A percentile compares a stretch with the other conserved stretches of the same genome.
These are phyloP conservation scores for Mycena vitilis DNA, from an alignment of 768 basidiomycete species.

Conservation along the genomic window DNA sequence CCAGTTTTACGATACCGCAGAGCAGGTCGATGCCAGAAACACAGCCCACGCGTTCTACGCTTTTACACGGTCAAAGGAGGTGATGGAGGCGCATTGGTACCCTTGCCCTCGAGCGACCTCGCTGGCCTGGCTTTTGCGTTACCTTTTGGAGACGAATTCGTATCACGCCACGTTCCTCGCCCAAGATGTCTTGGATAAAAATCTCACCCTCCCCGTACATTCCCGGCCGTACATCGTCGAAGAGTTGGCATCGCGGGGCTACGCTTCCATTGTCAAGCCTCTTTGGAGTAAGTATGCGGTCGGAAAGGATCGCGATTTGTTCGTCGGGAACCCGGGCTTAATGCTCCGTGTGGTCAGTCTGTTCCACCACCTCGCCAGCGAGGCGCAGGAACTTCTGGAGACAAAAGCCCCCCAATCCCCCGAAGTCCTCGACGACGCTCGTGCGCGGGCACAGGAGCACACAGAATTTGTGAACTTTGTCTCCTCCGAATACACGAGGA, in stretches of 20 bases:
- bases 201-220: conserved; percentile 54
- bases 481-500: conserved; percentile 53
- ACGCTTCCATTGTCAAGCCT: conserved; percentile 57
- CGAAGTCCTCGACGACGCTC: conserved; percentile 19
- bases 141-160: conserved; percentile 55
- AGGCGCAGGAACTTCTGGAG: conserved; percentile 34
- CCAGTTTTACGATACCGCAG: conserved; percentile 59
- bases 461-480: conserved; percentile 58
- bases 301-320: conserved; percentile 52
- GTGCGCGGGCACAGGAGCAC: conserved; percentile 40
- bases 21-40: conserved; percentile 39
- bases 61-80: conserved; percentile 51
- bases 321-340: conserved; percentile 58
- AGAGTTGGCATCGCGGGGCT: conserved; percentile 57
- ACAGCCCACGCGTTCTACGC: conserved; percentile 61
- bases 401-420: neutral
- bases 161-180: conserved; percentile 64
- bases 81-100: conserved; percentile 52
- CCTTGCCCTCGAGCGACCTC: conserved; percentile 61
- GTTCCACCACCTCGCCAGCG: conserved; percentile 46
- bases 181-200: conserved; percentile 56
- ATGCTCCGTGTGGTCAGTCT: conserved; percentile 65
- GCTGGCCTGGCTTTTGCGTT: conserved; percentile 65
- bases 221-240: conserved; percentile 64
- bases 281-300: conserved; percentile 69